These are phyloP conservation scores for Vachellia collinsii DNA, from an alignment of 306 rosid genomes.

Conservation along the genomic window DNA sequence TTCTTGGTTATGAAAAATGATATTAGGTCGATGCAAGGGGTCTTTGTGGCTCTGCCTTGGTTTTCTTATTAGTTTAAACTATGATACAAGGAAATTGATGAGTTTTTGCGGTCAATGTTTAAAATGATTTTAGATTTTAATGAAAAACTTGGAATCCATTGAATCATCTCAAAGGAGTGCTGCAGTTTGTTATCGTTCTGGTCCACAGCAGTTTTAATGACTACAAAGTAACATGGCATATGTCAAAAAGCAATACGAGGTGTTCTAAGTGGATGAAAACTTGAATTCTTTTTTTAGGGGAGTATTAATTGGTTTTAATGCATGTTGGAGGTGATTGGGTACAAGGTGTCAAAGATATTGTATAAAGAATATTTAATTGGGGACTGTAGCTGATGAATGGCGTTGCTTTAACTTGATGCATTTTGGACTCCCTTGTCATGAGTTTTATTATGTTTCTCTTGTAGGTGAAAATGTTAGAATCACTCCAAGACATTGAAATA, in stretches of 20 bases:
- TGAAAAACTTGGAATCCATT: background rate
- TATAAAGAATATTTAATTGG: background rate
- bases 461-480: constrained; percentile 98
- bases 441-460: constrained; percentile 28
- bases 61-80: constrained; percentile 15
- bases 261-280: background rate
- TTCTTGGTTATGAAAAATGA: constrained; percentile 29
- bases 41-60: constrained; percentile 18
- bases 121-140: constrained; percentile 21
- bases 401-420: background rate
- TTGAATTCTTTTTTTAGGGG: background rate
- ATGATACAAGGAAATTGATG: constrained; percentile 7
- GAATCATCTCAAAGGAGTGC: constrained; percentile 10
- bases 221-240: background rate
- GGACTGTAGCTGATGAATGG: constrained; percentile 16
- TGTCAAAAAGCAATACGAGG: constrained; percentile 14
- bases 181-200: constrained; percentile 28
- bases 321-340: constrained; percentile 4
- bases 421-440: constrained; percentile 22
- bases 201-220: background rate
- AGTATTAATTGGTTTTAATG: constrained; percentile 14
- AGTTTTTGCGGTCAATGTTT: constrained; percentile 8
- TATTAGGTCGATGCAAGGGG: constrained; percentile 13
- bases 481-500: constrained; percentile 98
- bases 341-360: constrained; percentile 17